Evolutionary conservation across 352 stramenopile species (phyloP), one percentile per base, ranked within the genome.

Genomic region (Peronospora belbahrii): DNA sequence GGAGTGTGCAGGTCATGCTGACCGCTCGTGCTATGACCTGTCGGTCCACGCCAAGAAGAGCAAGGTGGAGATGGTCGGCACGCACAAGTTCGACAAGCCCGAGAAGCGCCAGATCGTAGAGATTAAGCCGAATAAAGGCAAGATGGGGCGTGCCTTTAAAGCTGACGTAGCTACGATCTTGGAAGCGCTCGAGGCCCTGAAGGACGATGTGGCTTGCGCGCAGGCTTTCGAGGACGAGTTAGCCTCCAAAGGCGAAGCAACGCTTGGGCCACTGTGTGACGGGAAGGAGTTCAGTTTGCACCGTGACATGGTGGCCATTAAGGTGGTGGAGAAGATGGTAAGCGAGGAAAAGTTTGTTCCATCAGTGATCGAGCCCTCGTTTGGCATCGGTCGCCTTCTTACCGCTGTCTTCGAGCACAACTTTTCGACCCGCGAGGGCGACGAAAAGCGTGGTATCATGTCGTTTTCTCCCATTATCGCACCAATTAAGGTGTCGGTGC

Each of bases 301-400:
- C 38, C 88, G 90, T 40, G 90, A 97, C 40, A 98, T 99, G 94
- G 63, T 98, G 27, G 79, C 73, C 8, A 97, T 96, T 59, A 89
- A 84, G 39, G 94, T 97, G 42, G 79, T 85, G 20, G 95, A 97
- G 59, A 98, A 96, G 65, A 97, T 87, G 69, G 88, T 99, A 41
- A 88, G 94, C 48, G 90, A 98, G 60, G 82, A 97, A 54, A 98
- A 99, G 71, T 99, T 97, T 59, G 97, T 96, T 55, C 97, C 96
- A 36, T 98, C 84, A 56, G 96, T 99, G 25, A 98, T 99, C 60
- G 96, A 99, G 74, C 96, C 96, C 17, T 99, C 95, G 19, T 99
- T 99, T 63, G 97, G 97, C 48, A 98, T 99, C 48, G 96, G 96
- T 40, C 93, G 96, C 45, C 89, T 99, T 49, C 67, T 99, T 24